Evolutionary conservation across 768 basidiomycete genomes (phyloP).

Genomic region (Cubamyces sp.): DNA sequence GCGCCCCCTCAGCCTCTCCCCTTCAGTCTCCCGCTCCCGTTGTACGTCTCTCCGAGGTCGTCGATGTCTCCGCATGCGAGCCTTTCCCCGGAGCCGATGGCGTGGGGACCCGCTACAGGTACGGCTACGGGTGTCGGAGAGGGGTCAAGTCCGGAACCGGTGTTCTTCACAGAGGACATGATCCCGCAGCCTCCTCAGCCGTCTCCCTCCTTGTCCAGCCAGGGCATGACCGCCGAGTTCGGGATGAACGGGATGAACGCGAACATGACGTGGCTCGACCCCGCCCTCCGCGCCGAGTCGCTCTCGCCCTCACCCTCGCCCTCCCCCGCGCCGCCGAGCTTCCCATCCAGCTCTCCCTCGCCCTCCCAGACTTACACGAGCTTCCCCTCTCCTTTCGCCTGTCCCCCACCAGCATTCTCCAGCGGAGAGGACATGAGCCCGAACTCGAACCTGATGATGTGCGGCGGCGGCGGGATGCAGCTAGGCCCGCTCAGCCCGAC

Average conservation of each 20-base stretch:
- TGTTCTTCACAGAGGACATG: conserved; percentile 12
- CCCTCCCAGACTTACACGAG: background rate
- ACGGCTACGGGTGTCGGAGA: too few species aligned
- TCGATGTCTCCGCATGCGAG: too few species aligned
- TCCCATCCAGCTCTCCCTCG: background rate
- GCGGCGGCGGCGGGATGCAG: too few species aligned
- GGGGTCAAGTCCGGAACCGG: background rate
- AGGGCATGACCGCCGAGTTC: background rate
- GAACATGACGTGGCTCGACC: conserved; percentile 20
- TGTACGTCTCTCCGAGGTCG: background rate
- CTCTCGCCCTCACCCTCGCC: conserved; percentile 15
- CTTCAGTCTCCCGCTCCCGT: background rate
- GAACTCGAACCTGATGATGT: too few species aligned
- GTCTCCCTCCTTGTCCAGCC: background rate
- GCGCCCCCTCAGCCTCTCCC: background rate
- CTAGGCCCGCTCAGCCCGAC: conserved; percentile 4
- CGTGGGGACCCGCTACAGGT: background rate
- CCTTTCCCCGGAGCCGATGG: too few species aligned
- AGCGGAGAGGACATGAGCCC: too few species aligned
- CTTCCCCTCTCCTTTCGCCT: background rate
- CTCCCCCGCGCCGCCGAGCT: background rate
- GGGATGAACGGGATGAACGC: background rate
- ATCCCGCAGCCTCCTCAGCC: background rate
- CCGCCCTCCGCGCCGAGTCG: conserved; percentile 15
- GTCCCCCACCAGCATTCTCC: background rate